Evolutionary conservation across 129 eudicot species (phyloP), one percentile per base, ranked within the genome.

Genomic region (Kitagawia praeruptora): DNA sequence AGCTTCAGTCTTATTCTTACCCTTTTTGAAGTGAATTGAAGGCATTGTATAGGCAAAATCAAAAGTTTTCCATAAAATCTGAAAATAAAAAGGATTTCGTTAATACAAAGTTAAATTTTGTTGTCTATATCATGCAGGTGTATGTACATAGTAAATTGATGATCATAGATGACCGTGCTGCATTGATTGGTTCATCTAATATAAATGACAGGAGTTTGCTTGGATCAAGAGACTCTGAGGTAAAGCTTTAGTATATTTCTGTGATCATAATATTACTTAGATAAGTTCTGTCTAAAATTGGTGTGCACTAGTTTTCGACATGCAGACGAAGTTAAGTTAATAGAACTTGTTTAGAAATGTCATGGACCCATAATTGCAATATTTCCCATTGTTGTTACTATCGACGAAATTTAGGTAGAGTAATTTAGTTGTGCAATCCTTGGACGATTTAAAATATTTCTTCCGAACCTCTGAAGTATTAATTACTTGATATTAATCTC

Each of bases 171-270:
- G 98, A 94, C 54, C 91, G 88, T 23, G 75, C 85, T 82, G 82
- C 97, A 47, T 79, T 94, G 85, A 78, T 94, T 80, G 98, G 97
- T 75, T 94, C 97, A 84, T 88, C 97, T 47, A 94, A 94, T 80
- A 92, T 94, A 78, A 94, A 94, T 78, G 98, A 94, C 76, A 87
- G 98, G 78, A 94, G 98, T 84, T 89, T 92, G 87, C 97, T 95
- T 76, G 99, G 99, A 49, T 90, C 97, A 78, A 87, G 99, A 85
- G 99, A 95, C 85, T 95, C 99, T 56, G 99, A 95, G 97, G 97
- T 95, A 46, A 82, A 78, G 58, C 23, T 10, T 78, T 16, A 25
- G 23, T 14, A 25, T 74, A 41, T 37, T 71, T 42, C 27, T 78
- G 15, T 75, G 7, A 53, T 39, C 25, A 23, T n/a, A 16, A 40